phyloP scores from a whole-genome alignment of 139 green algal genomes.

The Tetratostichococcus sp. region DNA sequence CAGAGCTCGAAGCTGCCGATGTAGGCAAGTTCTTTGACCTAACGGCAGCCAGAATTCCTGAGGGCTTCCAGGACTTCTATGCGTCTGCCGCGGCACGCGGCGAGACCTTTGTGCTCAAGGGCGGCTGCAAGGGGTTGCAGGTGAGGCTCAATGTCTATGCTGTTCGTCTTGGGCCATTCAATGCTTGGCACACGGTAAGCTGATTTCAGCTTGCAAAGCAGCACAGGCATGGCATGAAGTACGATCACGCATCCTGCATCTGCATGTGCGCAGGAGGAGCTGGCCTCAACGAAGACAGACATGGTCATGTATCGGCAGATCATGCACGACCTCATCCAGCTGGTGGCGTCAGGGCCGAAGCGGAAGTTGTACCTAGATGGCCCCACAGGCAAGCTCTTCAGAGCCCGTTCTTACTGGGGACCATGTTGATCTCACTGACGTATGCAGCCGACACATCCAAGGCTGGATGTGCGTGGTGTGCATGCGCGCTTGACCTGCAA shows the following conservation, averaged over 20 bases:
- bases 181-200: too few species aligned
- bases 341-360: background rate
- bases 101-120: slow-evolving; percentile 15
- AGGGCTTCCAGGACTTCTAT: slow-evolving; percentile 1
- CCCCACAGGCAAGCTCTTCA: too few species aligned
- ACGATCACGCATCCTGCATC: too few species aligned
- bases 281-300: slow-evolving; percentile 10
- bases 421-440: too few species aligned
- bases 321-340: slow-evolving; percentile 8
- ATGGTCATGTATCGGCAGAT: slow-evolving; percentile 14
- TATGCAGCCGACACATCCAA: too few species aligned
- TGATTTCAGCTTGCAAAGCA: too few species aligned
- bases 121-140: slow-evolving; percentile 35
- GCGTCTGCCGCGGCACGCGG: background rate
- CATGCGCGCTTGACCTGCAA: too few species aligned
- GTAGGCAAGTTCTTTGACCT: background rate
- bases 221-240: too few species aligned
- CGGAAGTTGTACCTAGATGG: background rate
- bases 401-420: too few species aligned
- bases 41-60: background rate
- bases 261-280: slow-evolving; percentile 24
- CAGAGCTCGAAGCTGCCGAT: background rate
- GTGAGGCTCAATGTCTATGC: background rate
- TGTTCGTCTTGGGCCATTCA: too few species aligned
- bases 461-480: too few species aligned